Percentiles rank a stretch among this genome's conserved stretches.
phyloP scores from a whole-genome alignment of 2,329 filamentous ascomycete genomes.

The Fusarium euwallaceae region DNA sequence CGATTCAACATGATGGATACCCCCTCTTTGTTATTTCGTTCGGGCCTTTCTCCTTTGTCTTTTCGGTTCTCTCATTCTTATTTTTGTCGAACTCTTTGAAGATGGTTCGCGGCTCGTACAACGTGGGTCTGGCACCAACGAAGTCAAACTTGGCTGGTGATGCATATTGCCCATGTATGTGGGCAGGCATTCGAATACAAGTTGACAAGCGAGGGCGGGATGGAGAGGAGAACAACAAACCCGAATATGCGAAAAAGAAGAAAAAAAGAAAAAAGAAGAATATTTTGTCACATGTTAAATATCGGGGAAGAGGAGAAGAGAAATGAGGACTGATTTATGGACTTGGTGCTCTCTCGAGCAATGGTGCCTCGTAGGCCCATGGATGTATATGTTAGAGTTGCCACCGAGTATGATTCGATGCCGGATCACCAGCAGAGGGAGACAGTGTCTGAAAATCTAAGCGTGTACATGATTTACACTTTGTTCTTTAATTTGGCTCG shows the following conservation, averaged over 20 bases:
- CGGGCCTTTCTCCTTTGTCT: constrained; percentile 38
- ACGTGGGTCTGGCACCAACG: constrained; percentile 46
- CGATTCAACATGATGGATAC: constrained; percentile 61
- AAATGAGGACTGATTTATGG: constrained; percentile 8
- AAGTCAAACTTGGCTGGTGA: constrained; percentile 19
- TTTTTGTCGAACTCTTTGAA: constrained; percentile 38
- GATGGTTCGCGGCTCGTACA: constrained; percentile 22
- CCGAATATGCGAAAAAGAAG: constrained; percentile 28
- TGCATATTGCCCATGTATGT: constrained; percentile 1
- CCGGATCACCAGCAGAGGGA: constrained; percentile 51
- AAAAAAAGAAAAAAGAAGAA: constrained; percentile 16
- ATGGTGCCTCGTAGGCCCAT: constrained; percentile 17
- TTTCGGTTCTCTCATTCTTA: constrained; percentile 36
- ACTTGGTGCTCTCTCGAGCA: constrained; percentile 20
- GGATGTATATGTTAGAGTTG: constrained; percentile 53
- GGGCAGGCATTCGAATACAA: constrained; percentile 11
- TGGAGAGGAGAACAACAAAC: constrained; percentile 21
- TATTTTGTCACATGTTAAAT: constrained; percentile 3
- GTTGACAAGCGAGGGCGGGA: constrained; percentile 23
- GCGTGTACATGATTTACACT: constrained; percentile 18
- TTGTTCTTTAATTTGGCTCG: neutral
- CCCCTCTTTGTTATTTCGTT: constrained; percentile 49
- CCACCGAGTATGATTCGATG: constrained; percentile 55
- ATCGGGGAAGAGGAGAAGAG: constrained; percentile 36
- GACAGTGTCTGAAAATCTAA: constrained; percentile 30